A percentile compares a stretch with the other conserved stretches of the same genome.
Evolutionary conservation across 139 green algal species (phyloP).

Genomic region (Chlorella ohadii): DNA sequence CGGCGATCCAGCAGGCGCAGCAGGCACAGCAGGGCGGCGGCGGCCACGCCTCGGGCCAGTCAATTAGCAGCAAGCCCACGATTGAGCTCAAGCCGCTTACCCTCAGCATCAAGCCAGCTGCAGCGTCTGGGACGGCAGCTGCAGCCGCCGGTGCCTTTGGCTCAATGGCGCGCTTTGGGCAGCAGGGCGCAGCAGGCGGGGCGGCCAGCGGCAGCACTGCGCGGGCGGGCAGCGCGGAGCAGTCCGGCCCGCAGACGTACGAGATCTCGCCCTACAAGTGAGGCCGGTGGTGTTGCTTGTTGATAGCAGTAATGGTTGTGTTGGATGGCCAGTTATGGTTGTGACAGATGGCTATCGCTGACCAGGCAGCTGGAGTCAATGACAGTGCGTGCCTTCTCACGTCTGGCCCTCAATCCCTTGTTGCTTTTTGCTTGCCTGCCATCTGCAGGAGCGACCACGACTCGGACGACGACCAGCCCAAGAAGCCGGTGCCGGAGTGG

Average conservation of each 20-base stretch:
- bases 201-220: not conserved
- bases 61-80: slow-evolving; percentile 6
- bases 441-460: slow-evolving; percentile 48
- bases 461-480: slow-evolving; percentile 61
- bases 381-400: no score
- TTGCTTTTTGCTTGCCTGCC: not conserved
- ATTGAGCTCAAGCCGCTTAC: slow-evolving; percentile 28
- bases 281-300: not conserved
- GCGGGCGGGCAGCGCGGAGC: not conserved
- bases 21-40: slow-evolving; percentile 2
- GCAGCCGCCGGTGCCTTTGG: not conserved
- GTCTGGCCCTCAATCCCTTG: not conserved
- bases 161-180: not conserved
- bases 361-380: no score
- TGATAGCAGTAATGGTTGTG: no score
- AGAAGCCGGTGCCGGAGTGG: slow-evolving; percentile 83
- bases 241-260: slow-evolving; percentile 54
- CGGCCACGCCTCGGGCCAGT: not conserved
- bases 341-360: no score
- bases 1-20: slow-evolving; percentile 17
- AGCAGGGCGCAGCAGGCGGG: not conserved
- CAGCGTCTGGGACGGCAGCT: not conserved
- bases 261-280: slow-evolving; percentile 88
- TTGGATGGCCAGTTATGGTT: no score
- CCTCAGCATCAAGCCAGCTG: not conserved